Evolutionary conservation across 768 basidiomycete species (phyloP).

Genomic region (Macrolepiota albuminosa): DNA sequence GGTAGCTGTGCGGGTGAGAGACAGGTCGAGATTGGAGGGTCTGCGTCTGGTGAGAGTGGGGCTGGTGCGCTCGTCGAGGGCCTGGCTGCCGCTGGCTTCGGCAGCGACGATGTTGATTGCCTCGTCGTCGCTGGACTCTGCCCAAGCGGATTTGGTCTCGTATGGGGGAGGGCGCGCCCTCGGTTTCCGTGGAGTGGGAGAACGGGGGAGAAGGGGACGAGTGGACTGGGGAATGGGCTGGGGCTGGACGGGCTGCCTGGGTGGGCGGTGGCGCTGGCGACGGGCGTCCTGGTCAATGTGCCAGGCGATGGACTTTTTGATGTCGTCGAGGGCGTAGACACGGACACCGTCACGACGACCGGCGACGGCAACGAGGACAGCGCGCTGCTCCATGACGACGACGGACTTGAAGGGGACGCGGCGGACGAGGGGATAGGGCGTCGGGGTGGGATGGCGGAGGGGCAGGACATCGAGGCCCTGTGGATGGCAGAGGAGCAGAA

Average conservation of each 20-base stretch:
- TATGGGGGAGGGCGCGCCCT: conserved; percentile 60
- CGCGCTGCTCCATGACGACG: conserved; percentile 91
- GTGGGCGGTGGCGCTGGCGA: conserved; percentile 68
- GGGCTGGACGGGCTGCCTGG: conserved; percentile 42
- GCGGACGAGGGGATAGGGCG: conserved; percentile 79
- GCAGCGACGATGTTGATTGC: conserved; percentile 81
- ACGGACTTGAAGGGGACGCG: conserved; percentile 80
- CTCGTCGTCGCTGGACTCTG: conserved; percentile 81
- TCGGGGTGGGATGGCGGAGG: conserved; percentile 60
- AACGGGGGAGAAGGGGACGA: conserved; percentile 32
- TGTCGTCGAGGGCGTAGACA: conserved; percentile 84
- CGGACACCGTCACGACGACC: conserved; percentile 82
- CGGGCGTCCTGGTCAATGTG: conserved; percentile 76
- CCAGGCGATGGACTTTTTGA: conserved; percentile 85
- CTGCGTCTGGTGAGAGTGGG: conserved; percentile 33
- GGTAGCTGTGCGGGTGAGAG: conserved; percentile 31
- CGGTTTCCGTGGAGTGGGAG: conserved; percentile 35
- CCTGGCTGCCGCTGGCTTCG: conserved; percentile 75
- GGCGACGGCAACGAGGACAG: conserved; percentile 86
- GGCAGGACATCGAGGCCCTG: conserved; percentile 88
- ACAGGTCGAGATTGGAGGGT: conserved; percentile 67
- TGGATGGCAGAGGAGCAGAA: conserved; percentile 76
- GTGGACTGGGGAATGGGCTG: conserved; percentile 20
- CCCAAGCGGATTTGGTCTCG: conserved; percentile 59
- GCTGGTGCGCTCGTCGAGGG: conserved; percentile 81